Conservation (phyloP, 495 filamentous ascomycete genomes). For the Achaetomiella virescens region DNA sequence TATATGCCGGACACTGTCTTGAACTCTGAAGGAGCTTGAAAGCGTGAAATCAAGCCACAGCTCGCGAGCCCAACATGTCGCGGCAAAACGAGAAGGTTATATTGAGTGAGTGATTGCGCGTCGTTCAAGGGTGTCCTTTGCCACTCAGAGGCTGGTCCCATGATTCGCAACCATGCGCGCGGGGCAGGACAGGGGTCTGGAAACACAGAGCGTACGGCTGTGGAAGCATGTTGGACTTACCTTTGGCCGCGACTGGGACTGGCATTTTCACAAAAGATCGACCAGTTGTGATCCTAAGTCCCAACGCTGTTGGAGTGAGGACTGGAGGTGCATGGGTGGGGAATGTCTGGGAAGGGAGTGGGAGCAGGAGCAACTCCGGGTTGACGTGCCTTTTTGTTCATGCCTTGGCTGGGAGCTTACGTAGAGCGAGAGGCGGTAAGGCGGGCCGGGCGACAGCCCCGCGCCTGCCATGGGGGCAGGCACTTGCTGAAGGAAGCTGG, state of each 20-base stretch:
- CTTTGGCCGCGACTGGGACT: conserved; percentile 41
- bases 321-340: conserved; percentile 1
- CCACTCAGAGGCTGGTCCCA: conserved; percentile 17
- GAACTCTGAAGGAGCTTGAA: background rate
- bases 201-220: conserved; percentile 7
- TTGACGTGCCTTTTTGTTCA: background rate
- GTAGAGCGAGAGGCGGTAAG: background rate
- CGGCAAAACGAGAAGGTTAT: background rate
- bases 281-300: too few species aligned
- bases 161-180: conserved; percentile 18
- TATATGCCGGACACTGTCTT: background rate
- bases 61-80: background rate
- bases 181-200: conserved; percentile 21
- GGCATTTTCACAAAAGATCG: conserved; percentile 30
- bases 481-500: background rate
- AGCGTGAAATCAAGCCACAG: background rate
- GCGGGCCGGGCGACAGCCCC: background rate
- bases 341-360: conserved; percentile 6
- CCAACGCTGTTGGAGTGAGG: background rate
- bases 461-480: background rate
- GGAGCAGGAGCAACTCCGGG: background rate
- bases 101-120: conserved; percentile 20
- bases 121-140: conserved; percentile 18
- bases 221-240: conserved; percentile 30
- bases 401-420: conserved; percentile 5